Evolutionary conservation across 768 basidiomycete genomes (phyloP), one percentile per base, ranked within the genome.

Genomic region (Pleurotus platypus): DNA sequence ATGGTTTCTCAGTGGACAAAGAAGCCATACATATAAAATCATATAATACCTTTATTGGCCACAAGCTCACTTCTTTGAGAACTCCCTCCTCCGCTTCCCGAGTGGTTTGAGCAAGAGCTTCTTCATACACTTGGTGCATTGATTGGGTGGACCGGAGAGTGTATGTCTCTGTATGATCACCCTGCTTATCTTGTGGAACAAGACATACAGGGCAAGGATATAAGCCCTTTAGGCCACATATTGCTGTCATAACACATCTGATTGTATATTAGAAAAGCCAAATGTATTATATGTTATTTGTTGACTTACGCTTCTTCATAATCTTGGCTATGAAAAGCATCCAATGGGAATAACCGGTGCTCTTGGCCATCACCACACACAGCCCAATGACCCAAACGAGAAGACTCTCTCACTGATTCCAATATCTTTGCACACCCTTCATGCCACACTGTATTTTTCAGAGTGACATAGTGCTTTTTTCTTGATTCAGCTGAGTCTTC

Each of bases 301-400:
- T 61, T 13, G 46, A 54, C 73, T 37, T 67, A 79, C 78, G 74
- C 72, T 66, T 81, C 77, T 58, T 79, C 71, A 55, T 77, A 79
- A 51, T 80, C 76, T 3, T 70, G 68, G 3, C 69, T 73, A 2
- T 77, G 59, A 5, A 78, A 74, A 0, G 75, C 22, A 18, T 79
- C 63, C 6, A 73, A 26, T 1, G 74, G 75, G 26, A 67, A 79
- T 0, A 80, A 42, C 8, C 45, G 61, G 0, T 64, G 67, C 1
- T 22, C 1, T 7, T 71, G 57, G 3, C 62, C 61, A 60, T 75
- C 64, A 7, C 66, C 68, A 57, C 69, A 75, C 8, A 53, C 15
- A 18, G 61, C 48, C 16, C 48, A 47, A 2, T 27, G 55, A 1
- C 75, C 74, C 1, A 55, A 61, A 6, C 55, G 35, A 0, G 68